Base-by-base conservation (phyloP, 345 rosid genomes). In the Pelargonium nanum region DNA sequence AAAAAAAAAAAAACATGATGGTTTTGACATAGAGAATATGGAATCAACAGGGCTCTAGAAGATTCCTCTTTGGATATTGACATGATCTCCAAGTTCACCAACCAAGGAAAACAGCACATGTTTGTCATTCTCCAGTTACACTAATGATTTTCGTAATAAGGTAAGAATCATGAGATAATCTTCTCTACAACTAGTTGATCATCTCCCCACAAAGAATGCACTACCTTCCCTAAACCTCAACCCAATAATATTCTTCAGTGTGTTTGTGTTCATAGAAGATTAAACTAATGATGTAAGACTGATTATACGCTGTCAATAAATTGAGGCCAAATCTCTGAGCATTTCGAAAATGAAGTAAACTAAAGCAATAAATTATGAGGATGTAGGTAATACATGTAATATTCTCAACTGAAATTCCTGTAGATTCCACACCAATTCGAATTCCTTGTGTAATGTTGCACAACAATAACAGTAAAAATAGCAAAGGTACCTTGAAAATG, bases 401-500 rank as follows among this genome's bases (percentile, higher is more conserved):
- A 6, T 40, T 40, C 9, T 40, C 16, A 40, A 40, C 13, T 40
- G 2, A 40, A 6, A 17, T 12, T 40, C 48, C 48, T 40, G 15
- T 40, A 17, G 48, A 40, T 40, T 40, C 16, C 48, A 40, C 48
- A 40, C 2, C 48, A 40, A 40, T 9, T 40, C 48, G 24, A 16
- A 53, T 16, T 20, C 10, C 22, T 26, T 25, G 20, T 57, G 19
- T 2, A 53, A 5, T 22, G 19, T 7, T 20, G 56, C 22, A 53
- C 23, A 53, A 53, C 20, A 53, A 53, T n/a, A 53, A 20, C 12
- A 53, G 23, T 53, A 12, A 6, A 17, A n/a, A 19, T 7, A n/a
- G 32, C 51, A 19, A n/a, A 4, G 62, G 19, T 73, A 80, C 87
- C 91, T 78, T 74, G 85, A 64, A 85, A 75, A 70, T 85, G 91